phyloP scores from a whole-genome alignment of 805 yeast genomes.

The Maudiozyma saulgeensis region DNA sequence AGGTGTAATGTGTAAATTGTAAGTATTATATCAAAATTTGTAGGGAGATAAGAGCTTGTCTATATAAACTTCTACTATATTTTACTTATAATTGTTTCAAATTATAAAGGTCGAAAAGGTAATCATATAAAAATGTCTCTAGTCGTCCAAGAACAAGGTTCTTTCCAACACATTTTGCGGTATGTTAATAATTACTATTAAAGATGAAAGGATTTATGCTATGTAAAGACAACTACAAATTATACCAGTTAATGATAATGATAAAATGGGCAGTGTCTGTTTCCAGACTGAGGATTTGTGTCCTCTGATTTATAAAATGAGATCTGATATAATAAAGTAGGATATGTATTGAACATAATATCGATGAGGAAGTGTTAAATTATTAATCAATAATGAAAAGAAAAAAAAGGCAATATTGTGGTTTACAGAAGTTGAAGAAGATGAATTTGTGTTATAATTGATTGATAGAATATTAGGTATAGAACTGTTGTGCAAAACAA shows the following conservation, averaged over 20 bases:
- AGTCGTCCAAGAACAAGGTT: constrained; percentile 98
- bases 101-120: not conserved
- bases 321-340: too few species aligned
- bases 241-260: not conserved
- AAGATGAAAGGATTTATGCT: not conserved
- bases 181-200: constrained; percentile 38
- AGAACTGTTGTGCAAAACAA: too few species aligned
- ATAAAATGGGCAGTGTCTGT: not conserved
- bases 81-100: not conserved
- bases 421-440: too few species aligned
- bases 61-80: not conserved
- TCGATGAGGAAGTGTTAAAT: too few species aligned
- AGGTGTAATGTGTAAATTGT: not conserved
- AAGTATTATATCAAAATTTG: not conserved
- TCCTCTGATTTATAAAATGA: too few species aligned
- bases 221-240: not conserved
- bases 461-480: too few species aligned
- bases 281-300: too few species aligned
- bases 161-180: constrained; percentile 99
- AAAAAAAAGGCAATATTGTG: too few species aligned
- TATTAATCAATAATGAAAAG: too few species aligned
- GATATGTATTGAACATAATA: too few species aligned
- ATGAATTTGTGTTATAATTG: too few species aligned
- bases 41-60: not conserved
- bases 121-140: constrained; percentile 53